A percentile compares a stretch with the other conserved stretches of the same genome.
phyloP scores from a whole-genome alignment of 2,329 filamentous ascomycete genomes.

The Botryotinia convoluta region DNA sequence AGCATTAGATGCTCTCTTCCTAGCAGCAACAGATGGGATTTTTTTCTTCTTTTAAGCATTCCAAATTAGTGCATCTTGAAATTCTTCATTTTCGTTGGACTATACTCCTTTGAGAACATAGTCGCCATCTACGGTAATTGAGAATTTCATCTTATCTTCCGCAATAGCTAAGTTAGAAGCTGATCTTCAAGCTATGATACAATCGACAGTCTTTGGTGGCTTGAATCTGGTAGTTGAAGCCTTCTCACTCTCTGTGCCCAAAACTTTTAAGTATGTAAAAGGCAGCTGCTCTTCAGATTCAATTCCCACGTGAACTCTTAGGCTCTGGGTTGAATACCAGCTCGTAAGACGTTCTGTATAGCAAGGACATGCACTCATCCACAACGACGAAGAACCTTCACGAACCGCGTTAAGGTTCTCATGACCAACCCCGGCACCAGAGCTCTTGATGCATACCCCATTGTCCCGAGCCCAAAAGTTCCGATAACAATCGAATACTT shows the following conservation, averaged over 20 bases:
- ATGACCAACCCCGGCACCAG: background rate
- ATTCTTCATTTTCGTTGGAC: accelerated
- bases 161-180: background rate
- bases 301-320: background rate
- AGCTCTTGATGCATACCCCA: background rate
- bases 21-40: background rate
- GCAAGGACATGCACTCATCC: background rate
- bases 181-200: background rate
- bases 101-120: background rate
- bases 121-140: background rate
- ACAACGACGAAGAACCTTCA: too few relatives aligned
- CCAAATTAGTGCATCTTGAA: background rate
- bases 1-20: background rate
- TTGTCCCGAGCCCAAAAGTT: background rate
- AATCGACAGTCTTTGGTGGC: accelerated
- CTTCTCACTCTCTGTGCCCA: background rate
- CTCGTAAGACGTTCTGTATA: too few relatives aligned
- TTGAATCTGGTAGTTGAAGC: accelerated
- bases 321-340: too few relatives aligned
- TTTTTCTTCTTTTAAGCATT: too few relatives aligned
- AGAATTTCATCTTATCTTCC: background rate
- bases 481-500: accelerated
- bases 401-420: too few relatives aligned
- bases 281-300: accelerated
- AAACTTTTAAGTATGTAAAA: background rate